Evolutionary conservation across 345 rosid species (phyloP).

Genomic region (Chamaenerion angustifolium): DNA sequence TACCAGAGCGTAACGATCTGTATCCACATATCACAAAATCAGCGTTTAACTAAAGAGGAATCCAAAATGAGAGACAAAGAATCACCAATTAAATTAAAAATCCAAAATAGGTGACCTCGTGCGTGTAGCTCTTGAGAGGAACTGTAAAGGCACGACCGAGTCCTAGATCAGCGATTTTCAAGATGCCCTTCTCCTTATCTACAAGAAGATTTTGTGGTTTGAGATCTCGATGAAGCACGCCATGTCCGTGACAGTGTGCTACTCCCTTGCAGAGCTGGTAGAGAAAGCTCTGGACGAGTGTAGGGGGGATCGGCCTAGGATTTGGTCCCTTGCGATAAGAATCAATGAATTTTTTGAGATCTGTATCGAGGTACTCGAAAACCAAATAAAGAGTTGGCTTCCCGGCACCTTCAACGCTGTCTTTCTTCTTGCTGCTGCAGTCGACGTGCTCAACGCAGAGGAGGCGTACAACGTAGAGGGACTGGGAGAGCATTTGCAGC

Average conservation of each 20-base stretch:
- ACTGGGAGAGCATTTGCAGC: conserved; percentile 83
- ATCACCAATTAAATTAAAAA: background rate
- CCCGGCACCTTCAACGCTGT: conserved; percentile 4
- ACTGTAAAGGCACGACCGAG: conserved; percentile 87
- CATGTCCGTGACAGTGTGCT: conserved; percentile 89
- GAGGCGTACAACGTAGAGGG: conserved; percentile 77
- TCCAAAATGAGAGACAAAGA: background rate
- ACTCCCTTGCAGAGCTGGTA: conserved; percentile 93
- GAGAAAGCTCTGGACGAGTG: conserved; percentile 53
- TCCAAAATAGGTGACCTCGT: conserved; percentile 21
- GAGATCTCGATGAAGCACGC: conserved; percentile 85
- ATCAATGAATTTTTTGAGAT: conserved; percentile 87
- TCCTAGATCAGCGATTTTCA: conserved; percentile 86
- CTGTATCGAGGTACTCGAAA: conserved; percentile 83
- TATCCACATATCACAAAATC: background rate
- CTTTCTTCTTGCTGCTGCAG: conserved; percentile 12
- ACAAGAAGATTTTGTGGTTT: conserved; percentile 86
- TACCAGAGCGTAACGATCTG: conserved; percentile 92
- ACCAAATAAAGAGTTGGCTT: conserved; percentile 78
- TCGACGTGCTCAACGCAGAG: conserved; percentile 84
- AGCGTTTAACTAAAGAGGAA: no score
- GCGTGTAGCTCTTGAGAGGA: conserved; percentile 83
- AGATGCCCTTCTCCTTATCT: conserved; percentile 68
- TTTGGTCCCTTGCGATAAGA: conserved; percentile 59
- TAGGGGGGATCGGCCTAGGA: conserved; percentile 48